Conservation (phyloP, 257 asterid species). For the Asclepias syriaca region DNA sequence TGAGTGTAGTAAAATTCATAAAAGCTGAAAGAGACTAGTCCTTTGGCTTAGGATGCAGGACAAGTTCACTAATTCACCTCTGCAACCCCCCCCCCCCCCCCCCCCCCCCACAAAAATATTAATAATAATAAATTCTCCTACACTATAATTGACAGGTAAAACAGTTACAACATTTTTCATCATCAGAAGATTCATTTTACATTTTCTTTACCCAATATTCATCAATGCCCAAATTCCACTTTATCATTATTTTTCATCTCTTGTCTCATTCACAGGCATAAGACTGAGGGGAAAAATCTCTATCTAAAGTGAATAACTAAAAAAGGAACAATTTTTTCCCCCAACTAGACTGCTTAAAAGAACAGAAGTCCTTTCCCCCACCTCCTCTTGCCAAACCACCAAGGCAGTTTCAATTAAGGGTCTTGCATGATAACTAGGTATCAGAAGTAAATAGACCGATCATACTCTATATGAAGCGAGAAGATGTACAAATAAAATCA, state of each 20-base stretch:
- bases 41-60: background rate
- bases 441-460: background rate
- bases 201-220: background rate
- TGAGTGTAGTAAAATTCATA: background rate
- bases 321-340: background rate
- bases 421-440: background rate
- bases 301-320: background rate
- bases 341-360: background rate
- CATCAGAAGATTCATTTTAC: background rate
- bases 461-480: background rate
- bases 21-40: background rate
- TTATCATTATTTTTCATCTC: background rate
- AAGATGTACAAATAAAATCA: background rate
- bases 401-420: background rate
- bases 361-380: background rate
- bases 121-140: too few relatives aligned
- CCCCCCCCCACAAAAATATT: too few relatives aligned
- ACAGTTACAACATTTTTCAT: too few relatives aligned
- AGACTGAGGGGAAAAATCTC: background rate
- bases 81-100: too few relatives aligned
- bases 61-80: background rate
- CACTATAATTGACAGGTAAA: too few relatives aligned
- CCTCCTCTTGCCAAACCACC: background rate
- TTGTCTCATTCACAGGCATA: background rate
- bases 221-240: background rate